Conservation (phyloP, 768 basidiomycete genomes). For the Panellus pusillus region DNA sequence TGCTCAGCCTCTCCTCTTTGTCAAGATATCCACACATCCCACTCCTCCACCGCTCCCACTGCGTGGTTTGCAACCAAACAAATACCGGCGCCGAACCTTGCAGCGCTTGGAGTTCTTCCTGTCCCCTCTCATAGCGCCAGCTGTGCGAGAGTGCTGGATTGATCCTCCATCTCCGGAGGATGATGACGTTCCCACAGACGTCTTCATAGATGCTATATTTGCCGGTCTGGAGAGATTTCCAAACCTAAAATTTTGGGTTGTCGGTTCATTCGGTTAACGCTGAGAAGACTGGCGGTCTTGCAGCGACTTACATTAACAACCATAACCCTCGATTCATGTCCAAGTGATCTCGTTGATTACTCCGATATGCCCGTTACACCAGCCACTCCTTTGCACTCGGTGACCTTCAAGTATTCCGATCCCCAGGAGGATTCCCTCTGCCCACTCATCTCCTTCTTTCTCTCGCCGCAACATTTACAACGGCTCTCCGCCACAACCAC, state of each 20-base stretch:
- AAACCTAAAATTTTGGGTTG: slow-evolving; percentile 14
- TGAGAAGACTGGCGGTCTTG: slow-evolving; percentile 7
- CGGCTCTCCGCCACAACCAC: slow-evolving; percentile 12
- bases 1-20: slow-evolving; percentile 19
- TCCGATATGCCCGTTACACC: slow-evolving; percentile 1
- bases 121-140: slow-evolving; percentile 17
- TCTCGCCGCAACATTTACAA: slow-evolving; percentile 16
- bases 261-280: slow-evolving; percentile 11
- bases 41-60: background rate
- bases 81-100: slow-evolving; percentile 7
- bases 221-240: slow-evolving; percentile 18
- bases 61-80: slow-evolving; percentile 7
- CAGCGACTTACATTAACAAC: slow-evolving; percentile 8
- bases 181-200: slow-evolving; percentile 19
- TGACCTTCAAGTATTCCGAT: slow-evolving; percentile 13
- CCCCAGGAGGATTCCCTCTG: slow-evolving; percentile 4
- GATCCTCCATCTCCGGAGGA: slow-evolving; percentile 17
- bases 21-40: slow-evolving; percentile 15
- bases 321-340: slow-evolving; percentile 16
- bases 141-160: slow-evolving; percentile 20
- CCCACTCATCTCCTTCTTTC: slow-evolving; percentile 16
- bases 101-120: slow-evolving; percentile 19
- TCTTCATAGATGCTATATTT: slow-evolving; percentile 19
- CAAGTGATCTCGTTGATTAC: slow-evolving; percentile 6
- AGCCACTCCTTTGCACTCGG: slow-evolving; percentile 6